Base-by-base conservation (phyloP, 2,329 filamentous ascomycete genomes). In the Neopestalotiopsis sp. region DNA sequence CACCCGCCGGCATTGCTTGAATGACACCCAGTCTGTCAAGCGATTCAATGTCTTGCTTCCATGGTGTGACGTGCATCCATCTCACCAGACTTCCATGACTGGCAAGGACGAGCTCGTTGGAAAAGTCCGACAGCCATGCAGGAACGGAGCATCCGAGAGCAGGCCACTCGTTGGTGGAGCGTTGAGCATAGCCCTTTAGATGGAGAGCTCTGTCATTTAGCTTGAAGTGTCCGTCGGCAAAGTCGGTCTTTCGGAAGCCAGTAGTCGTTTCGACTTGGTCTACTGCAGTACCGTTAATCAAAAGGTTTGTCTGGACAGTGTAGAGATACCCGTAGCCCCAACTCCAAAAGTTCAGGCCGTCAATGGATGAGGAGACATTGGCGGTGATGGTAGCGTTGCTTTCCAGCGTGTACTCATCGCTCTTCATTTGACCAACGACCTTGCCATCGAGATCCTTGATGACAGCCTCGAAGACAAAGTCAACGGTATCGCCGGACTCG, bases 31-130 rank as follows among this genome's bases (percentile, higher is more conserved):
- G 62, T 4, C 62, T 34, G 28, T 65, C 62, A 52, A 65, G 62
- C 17, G 62, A 65, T n/a, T 65, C 62, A 13, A 52, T n/a, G 17
- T 65, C 62, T 13, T 65, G 62, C n/a, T 65, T 65, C 62, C 62
- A 65, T 2, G 62, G 62, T 9, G 62, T 65, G 38, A 65, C 62
- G 28, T 52, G 62, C 62, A 65, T 65, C 62, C 62, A 65, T 20
- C 62, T 10, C 30, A 65, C 24, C 40, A 52, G 40, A 14, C n/a
- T 49, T 28, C 62, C 62, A 52, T 65, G 30, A 20, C 62, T 65
- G 3, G 38, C 62, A 20, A 65, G 62, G 7, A 52, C 10, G 28
- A 65, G 38, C 38, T 52, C 34, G 12, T 65, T 65, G 14, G 62
- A 65, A 9, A 65, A 65, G 38, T 65, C 62, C 2, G 40, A 65